These are phyloP conservation scores for Chrysanthemum makinoi DNA, from an alignment of 129 eudicot species.

Conservation along the genomic window DNA sequence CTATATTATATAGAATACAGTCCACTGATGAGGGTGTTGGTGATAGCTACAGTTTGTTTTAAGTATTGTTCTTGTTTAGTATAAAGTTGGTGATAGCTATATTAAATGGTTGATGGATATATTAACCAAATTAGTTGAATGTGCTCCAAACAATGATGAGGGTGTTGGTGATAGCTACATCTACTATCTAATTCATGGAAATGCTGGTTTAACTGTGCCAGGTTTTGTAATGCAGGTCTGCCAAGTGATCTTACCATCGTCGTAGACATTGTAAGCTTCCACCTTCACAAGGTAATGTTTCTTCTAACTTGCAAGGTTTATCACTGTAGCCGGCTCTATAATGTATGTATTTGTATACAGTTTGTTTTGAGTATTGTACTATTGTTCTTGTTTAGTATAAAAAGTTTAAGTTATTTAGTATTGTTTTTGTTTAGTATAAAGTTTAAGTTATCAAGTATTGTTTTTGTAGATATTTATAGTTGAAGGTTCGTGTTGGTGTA, in stretches of 20 bases:
- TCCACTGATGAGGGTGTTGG: too few relatives aligned
- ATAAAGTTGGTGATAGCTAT: too few relatives aligned
- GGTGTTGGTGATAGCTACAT: background rate
- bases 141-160: background rate
- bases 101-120: too few relatives aligned
- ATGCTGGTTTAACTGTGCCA: slow-evolving; percentile 24
- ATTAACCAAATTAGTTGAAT: background rate
- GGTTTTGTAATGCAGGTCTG: slow-evolving; percentile 61
- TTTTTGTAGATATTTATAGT: too few relatives aligned
- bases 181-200: background rate
- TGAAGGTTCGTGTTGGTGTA: too few relatives aligned
- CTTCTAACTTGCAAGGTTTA: background rate
- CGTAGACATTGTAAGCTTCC: slow-evolving; percentile 49
- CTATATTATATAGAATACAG: background rate
- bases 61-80: too few relatives aligned
- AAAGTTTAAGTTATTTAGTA: too few relatives aligned
- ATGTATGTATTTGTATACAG: slow-evolving; percentile 50
- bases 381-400: background rate
- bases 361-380: too few relatives aligned
- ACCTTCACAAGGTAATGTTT: slow-evolving; percentile 68
- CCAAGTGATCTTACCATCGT: slow-evolving; percentile 63
- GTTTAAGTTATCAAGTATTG: too few relatives aligned
- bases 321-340: slow-evolving; percentile 44
- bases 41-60: too few relatives aligned
- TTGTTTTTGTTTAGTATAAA: too few relatives aligned